phyloP scores from a whole-genome alignment of 2,329 filamentous ascomycete genomes.

The Ascochyta clinopodiicola region DNA sequence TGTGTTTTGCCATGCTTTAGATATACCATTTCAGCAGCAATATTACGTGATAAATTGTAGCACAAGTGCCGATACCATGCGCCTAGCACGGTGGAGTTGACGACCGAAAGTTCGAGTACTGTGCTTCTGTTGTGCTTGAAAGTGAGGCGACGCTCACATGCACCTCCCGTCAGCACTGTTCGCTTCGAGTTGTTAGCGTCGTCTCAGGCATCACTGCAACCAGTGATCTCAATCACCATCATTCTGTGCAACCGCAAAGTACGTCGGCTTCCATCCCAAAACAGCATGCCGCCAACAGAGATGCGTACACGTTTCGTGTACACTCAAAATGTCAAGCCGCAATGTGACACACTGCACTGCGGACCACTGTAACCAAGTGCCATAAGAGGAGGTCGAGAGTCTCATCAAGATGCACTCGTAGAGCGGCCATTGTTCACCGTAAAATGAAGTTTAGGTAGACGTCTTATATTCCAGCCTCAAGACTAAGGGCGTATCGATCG shows the following conservation, averaged over 20 bases:
- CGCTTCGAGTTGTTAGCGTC: not conserved
- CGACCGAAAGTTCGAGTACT: not conserved
- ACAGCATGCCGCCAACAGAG: not conserved
- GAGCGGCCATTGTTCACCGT: not conserved
- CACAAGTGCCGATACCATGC: not conserved
- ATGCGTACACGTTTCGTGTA: not conserved
- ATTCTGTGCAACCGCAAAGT: slow-evolving; percentile 2
- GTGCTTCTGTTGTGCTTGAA: not conserved
- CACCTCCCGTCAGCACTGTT: not conserved
- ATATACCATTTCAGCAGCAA: slow-evolving; percentile 24
- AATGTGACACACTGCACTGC: not conserved
- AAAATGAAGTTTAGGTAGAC: not conserved
- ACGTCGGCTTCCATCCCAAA: not conserved
- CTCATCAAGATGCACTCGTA: not conserved
- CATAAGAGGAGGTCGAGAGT: not conserved
- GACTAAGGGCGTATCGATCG: slow-evolving; percentile 13
- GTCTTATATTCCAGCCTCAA: not conserved
- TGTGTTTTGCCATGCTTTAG: slow-evolving; percentile 10
- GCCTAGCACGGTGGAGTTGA: not conserved
- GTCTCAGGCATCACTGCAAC: not conserved
- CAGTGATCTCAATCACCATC: not conserved
- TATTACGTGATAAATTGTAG: not conserved
- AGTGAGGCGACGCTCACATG: slow-evolving; percentile 27
- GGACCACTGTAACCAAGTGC: not conserved
- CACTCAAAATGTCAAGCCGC: not conserved